Conservation (phyloP, 129 eudicot species). For the Helianthus tuberosus region DNA sequence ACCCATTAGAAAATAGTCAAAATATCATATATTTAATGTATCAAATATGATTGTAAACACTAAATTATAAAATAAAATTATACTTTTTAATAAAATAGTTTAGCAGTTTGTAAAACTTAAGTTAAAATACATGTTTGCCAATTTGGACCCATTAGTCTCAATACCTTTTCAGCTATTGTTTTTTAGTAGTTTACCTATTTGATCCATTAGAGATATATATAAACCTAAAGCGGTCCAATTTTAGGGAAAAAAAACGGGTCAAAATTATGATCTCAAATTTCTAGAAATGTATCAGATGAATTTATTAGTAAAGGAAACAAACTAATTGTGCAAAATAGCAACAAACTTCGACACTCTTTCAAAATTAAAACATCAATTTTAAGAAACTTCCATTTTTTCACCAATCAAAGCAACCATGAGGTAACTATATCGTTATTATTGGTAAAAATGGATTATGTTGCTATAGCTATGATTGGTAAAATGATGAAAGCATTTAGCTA, state of each 20-base stretch:
- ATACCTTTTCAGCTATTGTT: background rate
- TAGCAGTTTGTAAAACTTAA: slow-evolving; percentile 1
- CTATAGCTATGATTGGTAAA: background rate
- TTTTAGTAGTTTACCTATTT: background rate
- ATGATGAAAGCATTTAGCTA: background rate
- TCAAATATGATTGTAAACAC: background rate
- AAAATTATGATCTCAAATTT: slow-evolving; percentile 6
- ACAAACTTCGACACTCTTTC: background rate
- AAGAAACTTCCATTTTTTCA: background rate
- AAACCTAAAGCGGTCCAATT: background rate
- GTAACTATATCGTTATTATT: background rate
- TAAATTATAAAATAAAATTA: background rate
- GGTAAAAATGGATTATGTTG: background rate
- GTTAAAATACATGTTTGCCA: slow-evolving; percentile 4
- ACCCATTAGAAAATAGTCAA: too few relatives aligned
- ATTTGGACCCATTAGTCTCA: background rate
- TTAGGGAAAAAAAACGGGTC: background rate
- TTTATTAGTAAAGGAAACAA: background rate
- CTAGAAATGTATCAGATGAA: background rate
- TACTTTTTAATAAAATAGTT: background rate
- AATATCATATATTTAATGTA: background rate
- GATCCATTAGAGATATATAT: background rate
- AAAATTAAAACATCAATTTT: background rate
- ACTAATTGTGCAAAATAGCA: slow-evolving; percentile 1
- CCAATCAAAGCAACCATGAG: slow-evolving; percentile 8